Percentiles rank a stretch among this genome's conserved stretches.
These are phyloP conservation scores for Ogataea philodendri DNA, from an alignment of 805 yeast species.

Conservation along the genomic window DNA sequence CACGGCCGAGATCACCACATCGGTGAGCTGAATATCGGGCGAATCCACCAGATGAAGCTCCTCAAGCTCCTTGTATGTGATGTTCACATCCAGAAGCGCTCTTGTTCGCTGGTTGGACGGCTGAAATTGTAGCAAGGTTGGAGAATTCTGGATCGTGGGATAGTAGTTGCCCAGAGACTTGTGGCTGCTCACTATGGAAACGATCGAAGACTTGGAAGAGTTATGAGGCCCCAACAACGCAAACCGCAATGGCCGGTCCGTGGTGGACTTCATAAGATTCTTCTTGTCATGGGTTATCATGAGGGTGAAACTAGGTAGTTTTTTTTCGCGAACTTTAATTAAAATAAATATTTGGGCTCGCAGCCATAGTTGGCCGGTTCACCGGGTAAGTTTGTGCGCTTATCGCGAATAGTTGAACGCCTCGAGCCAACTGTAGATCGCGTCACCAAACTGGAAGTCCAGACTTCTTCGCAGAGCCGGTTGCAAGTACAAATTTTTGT, in stretches of 20 bases:
- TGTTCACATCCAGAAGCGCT: slow-evolving; percentile 47
- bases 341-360: too few relatives aligned
- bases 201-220: slow-evolving; percentile 33
- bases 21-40: slow-evolving; percentile 17
- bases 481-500: slow-evolving; percentile 58
- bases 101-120: slow-evolving; percentile 42
- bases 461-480: slow-evolving; percentile 62
- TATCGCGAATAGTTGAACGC: slow-evolving; percentile 28
- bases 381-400: too few relatives aligned
- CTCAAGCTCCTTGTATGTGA: slow-evolving; percentile 39
- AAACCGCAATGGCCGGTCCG: slow-evolving; percentile 31
- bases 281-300: slow-evolving; percentile 13
- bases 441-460: slow-evolving; percentile 69
- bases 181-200: slow-evolving; percentile 30
- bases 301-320: background rate
- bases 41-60: slow-evolving; percentile 25
- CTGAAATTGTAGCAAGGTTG: slow-evolving; percentile 53
- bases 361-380: too few relatives aligned
- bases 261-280: slow-evolving; percentile 29
- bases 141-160: slow-evolving; percentile 64
- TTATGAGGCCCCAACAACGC: slow-evolving; percentile 34
- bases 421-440: slow-evolving; percentile 37
- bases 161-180: slow-evolving; percentile 60
- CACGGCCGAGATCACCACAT: slow-evolving; percentile 15
- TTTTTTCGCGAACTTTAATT: background rate